Conservation (phyloP, 2,329 filamentous ascomycete genomes). For the Pseudonectria foliicola region DNA sequence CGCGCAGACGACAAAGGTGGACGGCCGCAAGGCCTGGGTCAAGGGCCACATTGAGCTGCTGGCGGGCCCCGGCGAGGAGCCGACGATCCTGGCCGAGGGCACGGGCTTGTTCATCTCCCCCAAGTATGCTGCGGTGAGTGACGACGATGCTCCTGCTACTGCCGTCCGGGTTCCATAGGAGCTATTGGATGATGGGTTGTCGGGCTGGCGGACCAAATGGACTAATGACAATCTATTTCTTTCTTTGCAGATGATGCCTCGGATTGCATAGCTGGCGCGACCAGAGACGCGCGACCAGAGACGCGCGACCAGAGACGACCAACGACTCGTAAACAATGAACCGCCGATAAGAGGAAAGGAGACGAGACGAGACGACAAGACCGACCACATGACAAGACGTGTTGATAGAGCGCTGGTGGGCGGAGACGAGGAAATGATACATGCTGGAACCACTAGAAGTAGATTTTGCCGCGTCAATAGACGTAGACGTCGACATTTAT, state of each 20-base stretch:
- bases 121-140: constrained; percentile 66
- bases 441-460: too few species aligned
- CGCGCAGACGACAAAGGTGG: constrained; percentile 74
- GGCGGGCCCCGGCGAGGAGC: constrained; percentile 51
- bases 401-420: too few species aligned
- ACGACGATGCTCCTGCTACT: neutral
- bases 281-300: neutral
- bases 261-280: constrained; percentile 13
- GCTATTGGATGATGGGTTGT: too few species aligned
- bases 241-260: constrained; percentile 25
- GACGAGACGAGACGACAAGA: constrained; percentile 5
- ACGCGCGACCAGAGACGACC: neutral
- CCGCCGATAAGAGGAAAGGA: too few species aligned
- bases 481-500: too few species aligned
- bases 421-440: too few species aligned
- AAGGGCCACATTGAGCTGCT: constrained; percentile 80
- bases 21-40: constrained; percentile 93
- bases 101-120: constrained; percentile 85
- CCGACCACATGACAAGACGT: too few species aligned
- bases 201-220: too few species aligned
- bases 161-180: too few species aligned
- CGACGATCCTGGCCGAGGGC: constrained; percentile 69
- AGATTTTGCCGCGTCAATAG: too few species aligned
- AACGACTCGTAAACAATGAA: too few species aligned
- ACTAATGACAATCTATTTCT: too few species aligned